These are phyloP conservation scores for Saprolegnia diclina DNA, from an alignment of 352 stramenopile genomes.

Conservation along the genomic window DNA sequence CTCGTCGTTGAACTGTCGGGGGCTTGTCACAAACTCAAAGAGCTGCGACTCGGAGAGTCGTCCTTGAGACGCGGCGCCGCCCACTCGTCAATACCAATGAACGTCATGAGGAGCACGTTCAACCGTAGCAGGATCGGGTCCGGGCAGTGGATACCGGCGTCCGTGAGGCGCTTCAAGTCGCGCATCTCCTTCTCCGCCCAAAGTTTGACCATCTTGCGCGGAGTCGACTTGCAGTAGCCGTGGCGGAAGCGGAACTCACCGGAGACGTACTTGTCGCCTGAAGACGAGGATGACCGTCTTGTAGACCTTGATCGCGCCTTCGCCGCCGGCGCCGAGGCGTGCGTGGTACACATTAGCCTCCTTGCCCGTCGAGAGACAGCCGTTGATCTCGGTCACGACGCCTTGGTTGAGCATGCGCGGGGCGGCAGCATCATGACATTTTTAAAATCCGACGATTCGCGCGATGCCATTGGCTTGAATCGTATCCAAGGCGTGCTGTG, in stretches of 20 bases:
- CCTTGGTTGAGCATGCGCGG: constrained; percentile 97
- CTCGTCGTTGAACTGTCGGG: constrained; percentile 53
- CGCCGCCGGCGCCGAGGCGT: constrained; percentile 51
- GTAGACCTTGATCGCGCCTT: constrained; percentile 91
- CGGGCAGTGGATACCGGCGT: constrained; percentile 89
- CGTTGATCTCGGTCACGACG: constrained; percentile 96
- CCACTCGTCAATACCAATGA: constrained; percentile 95
- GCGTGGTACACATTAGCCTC: constrained; percentile 99
- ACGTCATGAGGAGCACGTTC: constrained; percentile 99
- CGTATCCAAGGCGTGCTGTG: too few species aligned
- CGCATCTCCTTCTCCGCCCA: constrained; percentile 99
- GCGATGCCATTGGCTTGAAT: too few species aligned
- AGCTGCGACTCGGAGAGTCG: constrained; percentile 89
- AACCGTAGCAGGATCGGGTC: constrained; percentile 91
- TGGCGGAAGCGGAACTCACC: constrained; percentile 97
- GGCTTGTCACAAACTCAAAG: constrained; percentile 95
- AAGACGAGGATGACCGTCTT: constrained; percentile 96
- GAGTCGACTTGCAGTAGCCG: constrained; percentile 96
- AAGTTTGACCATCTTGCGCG: constrained; percentile 99
- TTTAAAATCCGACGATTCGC: too few species aligned
- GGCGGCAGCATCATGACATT: too few species aligned
- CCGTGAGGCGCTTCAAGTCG: constrained; percentile 92
- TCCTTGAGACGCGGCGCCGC: constrained; percentile 93
- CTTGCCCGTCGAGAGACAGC: constrained; percentile 98
- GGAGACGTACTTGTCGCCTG: constrained; percentile 99